Evolutionary conservation across 805 yeast species (phyloP), one percentile per base, ranked within the genome.

Genomic region (Starmerella apicola): DNA sequence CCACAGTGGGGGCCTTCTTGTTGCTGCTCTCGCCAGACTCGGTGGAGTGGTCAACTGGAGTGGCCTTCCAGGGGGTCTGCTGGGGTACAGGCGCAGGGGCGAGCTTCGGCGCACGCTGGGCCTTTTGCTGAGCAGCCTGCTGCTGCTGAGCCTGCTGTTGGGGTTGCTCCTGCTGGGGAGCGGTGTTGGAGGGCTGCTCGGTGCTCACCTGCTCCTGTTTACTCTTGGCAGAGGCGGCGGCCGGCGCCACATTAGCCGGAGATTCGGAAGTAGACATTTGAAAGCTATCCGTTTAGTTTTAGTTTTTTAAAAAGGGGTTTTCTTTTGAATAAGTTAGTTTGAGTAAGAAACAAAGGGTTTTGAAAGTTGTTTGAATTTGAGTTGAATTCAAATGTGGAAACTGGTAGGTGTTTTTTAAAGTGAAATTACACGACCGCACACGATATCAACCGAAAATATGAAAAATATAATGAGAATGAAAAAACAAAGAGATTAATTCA

Each of bases 81-180:
- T 64, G 60, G 25, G 81, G 82, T 22, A 73, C 65, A 12, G 82
- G 81, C 21, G 82, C 82, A 4, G 82, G 81, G 8, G 77, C 74
- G 22, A 72, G 59, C 26, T 56, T 59, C 22, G 45, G 49, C 7
- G 42, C 39, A 9, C 45, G 45, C 18, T 34, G 17, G 17, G 26
- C 23, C 24, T 19, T 19, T 3, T 36, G 32, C 37, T 23, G 37
- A 28, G 12, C 27, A 20, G 16, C 24, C 30, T 17, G 35, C 30
- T 13, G 23, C 26, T 16, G 20, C 34, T n/a, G 31, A 17, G 20
- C 28, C 16, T 21, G 33, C 23, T 24, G 38, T 20, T 27, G 27
- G 22, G 16, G 15, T n/a, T 23, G n/a, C n/a, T n/a, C n/a, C 24
- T 10, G 17, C 17, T 12, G 9, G 15, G 34, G 24, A 34, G 16